Evolutionary conservation across 2,329 filamentous ascomycete species (phyloP).

Genomic region (Elsinoe fawcettii): DNA sequence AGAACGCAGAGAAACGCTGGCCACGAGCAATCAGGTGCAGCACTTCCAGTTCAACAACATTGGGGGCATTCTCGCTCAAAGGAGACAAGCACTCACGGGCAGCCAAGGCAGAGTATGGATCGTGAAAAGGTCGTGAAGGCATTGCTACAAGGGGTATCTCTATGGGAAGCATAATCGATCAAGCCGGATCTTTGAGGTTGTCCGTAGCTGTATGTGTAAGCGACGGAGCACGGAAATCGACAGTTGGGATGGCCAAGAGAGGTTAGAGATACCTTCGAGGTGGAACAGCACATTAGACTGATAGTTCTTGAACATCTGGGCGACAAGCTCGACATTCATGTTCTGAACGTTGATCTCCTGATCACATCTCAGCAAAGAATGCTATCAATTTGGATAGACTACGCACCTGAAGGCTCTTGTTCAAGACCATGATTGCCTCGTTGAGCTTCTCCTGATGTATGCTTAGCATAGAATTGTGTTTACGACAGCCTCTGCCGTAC

Average conservation of each 20-base stretch:
- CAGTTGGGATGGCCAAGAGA: not conserved
- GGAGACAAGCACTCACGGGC: not conserved
- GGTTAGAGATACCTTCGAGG: constrained; percentile 64
- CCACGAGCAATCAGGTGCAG: no score
- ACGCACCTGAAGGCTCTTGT: constrained; percentile 75
- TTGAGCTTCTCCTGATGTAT: constrained; percentile 84
- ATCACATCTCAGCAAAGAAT: not conserved
- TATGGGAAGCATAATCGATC: constrained; percentile 22
- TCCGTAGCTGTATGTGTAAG: constrained; percentile 58
- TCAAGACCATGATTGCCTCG: constrained; percentile 84
- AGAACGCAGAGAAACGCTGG: no score
- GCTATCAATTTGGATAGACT: not conserved
- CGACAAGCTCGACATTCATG: constrained; percentile 96
- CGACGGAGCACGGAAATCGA: not conserved
- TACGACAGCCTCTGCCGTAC: constrained; percentile 47
- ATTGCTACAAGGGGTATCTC: constrained; percentile 1
- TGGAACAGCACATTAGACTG: constrained; percentile 97
- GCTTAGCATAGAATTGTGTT: not conserved
- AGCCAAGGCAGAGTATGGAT: not conserved
- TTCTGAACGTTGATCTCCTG: constrained; percentile 98
- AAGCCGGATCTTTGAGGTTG: constrained; percentile 70
- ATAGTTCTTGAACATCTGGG: constrained; percentile 99
- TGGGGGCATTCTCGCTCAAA: not conserved
- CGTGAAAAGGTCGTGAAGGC: not conserved
- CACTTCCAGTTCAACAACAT: no score